These are phyloP conservation scores for Castanospermum australe DNA, from an alignment of 306 rosid species.

Conservation along the genomic window DNA sequence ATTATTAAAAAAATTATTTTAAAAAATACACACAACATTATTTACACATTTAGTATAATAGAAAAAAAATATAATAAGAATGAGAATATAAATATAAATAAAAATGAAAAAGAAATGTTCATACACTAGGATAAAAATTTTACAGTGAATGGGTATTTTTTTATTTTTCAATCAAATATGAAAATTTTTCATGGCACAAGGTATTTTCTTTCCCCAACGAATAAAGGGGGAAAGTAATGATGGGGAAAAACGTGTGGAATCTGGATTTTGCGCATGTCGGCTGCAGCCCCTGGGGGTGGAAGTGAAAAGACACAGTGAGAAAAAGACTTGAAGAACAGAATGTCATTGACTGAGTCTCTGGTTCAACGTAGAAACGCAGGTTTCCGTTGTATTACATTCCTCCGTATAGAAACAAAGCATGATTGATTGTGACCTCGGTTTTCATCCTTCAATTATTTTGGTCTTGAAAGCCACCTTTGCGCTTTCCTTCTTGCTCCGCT, in stretches of 20 bases:
- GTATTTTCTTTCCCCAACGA: not conserved
- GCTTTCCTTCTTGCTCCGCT: not conserved
- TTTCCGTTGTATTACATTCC: not conserved
- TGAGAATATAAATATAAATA: no score
- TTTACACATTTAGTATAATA: no score
- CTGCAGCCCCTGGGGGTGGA: not conserved
- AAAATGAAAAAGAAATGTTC: no score
- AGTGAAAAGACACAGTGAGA: not conserved
- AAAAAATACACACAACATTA: no score
- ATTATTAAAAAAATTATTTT: no score
- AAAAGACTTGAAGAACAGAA: not conserved
- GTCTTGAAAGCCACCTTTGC: conserved; percentile 20
- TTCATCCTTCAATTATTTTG: conserved; percentile 28
- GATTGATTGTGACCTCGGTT: not conserved
- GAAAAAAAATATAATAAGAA: no score
- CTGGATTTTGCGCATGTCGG: not conserved
- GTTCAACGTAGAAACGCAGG: not conserved
- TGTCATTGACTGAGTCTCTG: conserved; percentile 8
- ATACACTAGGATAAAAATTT: no score
- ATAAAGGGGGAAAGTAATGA: not conserved
- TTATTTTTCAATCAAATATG: no score
- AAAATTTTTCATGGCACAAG: no score
- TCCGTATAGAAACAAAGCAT: not conserved
- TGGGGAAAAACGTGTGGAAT: not conserved
- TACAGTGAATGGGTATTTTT: no score